Percentiles rank a stretch among this genome's conserved stretches.
phyloP scores from a whole-genome alignment of 1,139 yeast species.

The Nadsonia starkeyi-henricii region DNA sequence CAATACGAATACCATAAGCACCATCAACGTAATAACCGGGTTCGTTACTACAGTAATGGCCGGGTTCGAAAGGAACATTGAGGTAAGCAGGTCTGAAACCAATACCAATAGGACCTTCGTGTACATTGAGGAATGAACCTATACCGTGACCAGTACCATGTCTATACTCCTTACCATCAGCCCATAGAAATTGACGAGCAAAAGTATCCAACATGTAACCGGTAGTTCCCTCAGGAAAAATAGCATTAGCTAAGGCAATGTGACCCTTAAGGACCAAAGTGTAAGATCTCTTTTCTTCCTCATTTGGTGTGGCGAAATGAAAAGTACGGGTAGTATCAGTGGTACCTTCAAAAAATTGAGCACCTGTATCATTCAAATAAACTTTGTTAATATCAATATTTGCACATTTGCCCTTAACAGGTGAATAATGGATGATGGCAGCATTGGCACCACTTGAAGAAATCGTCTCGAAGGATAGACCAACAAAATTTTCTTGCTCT shows the following conservation, averaged over 20 bases:
- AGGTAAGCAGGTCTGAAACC: conserved; percentile 41
- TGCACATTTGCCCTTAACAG: conserved; percentile 45
- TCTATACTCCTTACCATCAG: conserved; percentile 72
- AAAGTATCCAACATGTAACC: conserved; percentile 74
- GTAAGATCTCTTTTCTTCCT: conserved; percentile 58
- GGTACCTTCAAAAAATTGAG: conserved; percentile 89
- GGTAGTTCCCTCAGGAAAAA: conserved; percentile 77
- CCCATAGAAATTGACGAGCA: conserved; percentile 87
- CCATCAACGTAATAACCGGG: conserved; percentile 95
- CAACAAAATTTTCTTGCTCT: conserved; percentile 42
- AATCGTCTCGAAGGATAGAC: conserved; percentile 83
- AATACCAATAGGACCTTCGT: conserved; percentile 92
- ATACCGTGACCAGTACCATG: conserved; percentile 99
- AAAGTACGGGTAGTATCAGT: conserved; percentile 92
- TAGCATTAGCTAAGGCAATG: conserved; percentile 58
- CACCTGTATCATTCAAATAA: conserved; percentile 84
- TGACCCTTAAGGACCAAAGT: conserved; percentile 90
- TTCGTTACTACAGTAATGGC: conserved; percentile 80
- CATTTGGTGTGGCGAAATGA: conserved; percentile 59
- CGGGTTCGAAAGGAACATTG: conserved; percentile 37
- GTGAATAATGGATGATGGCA: conserved; percentile 84
- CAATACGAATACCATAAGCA: conserved; percentile 86
- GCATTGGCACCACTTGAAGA: conserved; percentile 90
- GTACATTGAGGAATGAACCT: conserved; percentile 84
- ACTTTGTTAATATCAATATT: conserved; percentile 63